phyloP scores from a whole-genome alignment of 331 rosid genomes.

The Quercus phellos region DNA sequence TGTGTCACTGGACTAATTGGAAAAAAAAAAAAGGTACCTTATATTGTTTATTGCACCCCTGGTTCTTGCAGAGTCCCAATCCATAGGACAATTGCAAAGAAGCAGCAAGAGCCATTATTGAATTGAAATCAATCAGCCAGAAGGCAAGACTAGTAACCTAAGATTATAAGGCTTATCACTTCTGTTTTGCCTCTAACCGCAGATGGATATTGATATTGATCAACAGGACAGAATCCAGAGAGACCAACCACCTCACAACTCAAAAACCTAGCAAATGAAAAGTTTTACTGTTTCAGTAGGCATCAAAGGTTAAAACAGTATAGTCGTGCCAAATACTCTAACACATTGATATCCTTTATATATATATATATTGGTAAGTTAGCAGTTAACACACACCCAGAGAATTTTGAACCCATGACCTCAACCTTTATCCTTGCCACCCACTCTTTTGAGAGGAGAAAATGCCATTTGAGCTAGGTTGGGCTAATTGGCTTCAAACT shows the following conservation, averaged over 20 bases:
- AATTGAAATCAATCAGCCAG: constrained; percentile 24
- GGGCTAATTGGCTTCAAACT: no score
- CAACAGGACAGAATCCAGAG: constrained; percentile 5
- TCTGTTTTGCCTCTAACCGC: constrained; percentile 15
- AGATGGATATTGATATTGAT: constrained; percentile 16
- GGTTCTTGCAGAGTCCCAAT: constrained; percentile 68
- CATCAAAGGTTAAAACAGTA: constrained; percentile 12
- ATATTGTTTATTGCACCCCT: constrained; percentile 29
- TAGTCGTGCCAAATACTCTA: not conserved
- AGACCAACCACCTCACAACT: constrained; percentile 26
- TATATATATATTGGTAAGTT: no score
- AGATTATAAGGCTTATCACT: constrained; percentile 10
- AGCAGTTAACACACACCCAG: no score
- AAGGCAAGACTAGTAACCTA: constrained; percentile 23
- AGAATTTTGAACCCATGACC: no score
- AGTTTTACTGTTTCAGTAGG: constrained; percentile 10
- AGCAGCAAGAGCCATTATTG: constrained; percentile 70
- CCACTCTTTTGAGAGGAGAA: not conserved
- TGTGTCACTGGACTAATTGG: no score
- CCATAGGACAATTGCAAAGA: constrained; percentile 74
- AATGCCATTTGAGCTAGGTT: not conserved
- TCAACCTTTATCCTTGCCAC: no score
- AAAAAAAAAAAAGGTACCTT: constrained; percentile 39
- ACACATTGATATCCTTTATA: no score
- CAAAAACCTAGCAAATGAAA: constrained; percentile 25